Percentiles rank a stretch among this genome's conserved stretches.
phyloP scores from a whole-genome alignment of 345 rosid species.

The Iberis pinnata region DNA sequence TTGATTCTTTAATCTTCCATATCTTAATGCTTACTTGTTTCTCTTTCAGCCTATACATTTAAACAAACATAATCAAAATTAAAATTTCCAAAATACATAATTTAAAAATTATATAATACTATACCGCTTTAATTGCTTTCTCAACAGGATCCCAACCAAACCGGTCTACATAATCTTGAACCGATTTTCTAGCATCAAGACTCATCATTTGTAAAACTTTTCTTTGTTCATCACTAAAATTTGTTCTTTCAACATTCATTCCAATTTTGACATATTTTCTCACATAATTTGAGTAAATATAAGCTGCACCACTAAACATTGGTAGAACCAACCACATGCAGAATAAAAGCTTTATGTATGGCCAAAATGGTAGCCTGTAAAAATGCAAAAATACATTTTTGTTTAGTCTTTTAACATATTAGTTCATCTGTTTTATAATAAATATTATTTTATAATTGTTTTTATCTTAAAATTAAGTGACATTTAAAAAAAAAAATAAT shows the following conservation, averaged over 20 bases:
- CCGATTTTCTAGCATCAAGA: constrained; percentile 76
- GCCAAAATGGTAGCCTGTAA: constrained; percentile 84
- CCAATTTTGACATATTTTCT: constrained; percentile 61
- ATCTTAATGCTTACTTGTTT: constrained; percentile 52
- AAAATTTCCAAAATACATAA: background rate
- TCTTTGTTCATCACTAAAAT: constrained; percentile 51
- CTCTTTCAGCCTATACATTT: constrained; percentile 77
- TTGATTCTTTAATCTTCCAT: constrained; percentile 20
- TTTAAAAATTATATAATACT: background rate
- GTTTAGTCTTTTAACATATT: background rate
- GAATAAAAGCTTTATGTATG: constrained; percentile 60
- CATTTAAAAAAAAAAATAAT: no score
- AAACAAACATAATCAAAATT: background rate
- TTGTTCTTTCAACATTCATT: constrained; percentile 32
- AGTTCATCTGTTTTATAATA: no score
- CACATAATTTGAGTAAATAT: constrained; percentile 54
- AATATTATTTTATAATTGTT: no score
- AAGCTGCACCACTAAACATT: constrained; percentile 80
- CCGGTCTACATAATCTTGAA: constrained; percentile 50
- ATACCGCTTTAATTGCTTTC: constrained; percentile 71
- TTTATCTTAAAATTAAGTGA: no score
- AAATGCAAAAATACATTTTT: background rate
- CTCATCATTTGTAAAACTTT: constrained; percentile 85
- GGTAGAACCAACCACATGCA: constrained; percentile 90
- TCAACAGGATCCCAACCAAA: constrained; percentile 80